phyloP scores from a whole-genome alignment of 768 basidiomycete genomes.

The Leccinellum rugosiceps region DNA sequence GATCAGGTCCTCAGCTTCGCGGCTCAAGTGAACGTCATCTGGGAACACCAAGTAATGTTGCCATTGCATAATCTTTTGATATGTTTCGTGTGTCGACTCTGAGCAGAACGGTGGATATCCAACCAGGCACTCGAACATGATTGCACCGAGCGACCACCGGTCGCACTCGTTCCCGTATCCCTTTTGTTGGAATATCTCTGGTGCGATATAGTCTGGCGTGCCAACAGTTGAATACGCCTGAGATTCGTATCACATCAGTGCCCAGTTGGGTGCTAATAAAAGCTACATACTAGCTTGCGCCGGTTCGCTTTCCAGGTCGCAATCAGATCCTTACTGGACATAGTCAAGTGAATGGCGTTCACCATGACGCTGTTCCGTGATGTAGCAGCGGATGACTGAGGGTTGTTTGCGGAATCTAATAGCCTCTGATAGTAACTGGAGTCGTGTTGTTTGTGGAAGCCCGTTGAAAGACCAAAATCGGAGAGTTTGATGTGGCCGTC shows the following conservation, averaged over 20 bases:
- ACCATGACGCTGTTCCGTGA: slow-evolving; percentile 95
- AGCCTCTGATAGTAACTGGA: slow-evolving; percentile 91
- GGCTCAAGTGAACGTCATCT: slow-evolving; percentile 89
- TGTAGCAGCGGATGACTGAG: slow-evolving; percentile 40
- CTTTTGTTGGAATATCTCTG: slow-evolving; percentile 93
- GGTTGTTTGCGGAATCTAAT: slow-evolving; percentile 59
- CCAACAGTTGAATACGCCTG: slow-evolving; percentile 98
- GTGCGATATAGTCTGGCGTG: slow-evolving; percentile 95
- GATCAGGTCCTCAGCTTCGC: slow-evolving; percentile 88
- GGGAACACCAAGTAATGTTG: slow-evolving; percentile 81
- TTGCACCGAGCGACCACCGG: slow-evolving; percentile 99
- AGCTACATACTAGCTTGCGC: slow-evolving; percentile 76
- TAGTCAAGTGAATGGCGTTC: slow-evolving; percentile 94
- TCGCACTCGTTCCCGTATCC: slow-evolving; percentile 99
- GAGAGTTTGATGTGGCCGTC: slow-evolving; percentile 97
- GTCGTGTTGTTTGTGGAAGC: slow-evolving; percentile 98
- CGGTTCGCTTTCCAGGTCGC: slow-evolving; percentile 99
- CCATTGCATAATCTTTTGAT: slow-evolving; percentile 98
- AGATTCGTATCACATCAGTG: not conserved
- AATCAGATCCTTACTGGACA: slow-evolving; percentile 90
- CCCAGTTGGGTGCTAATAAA: not conserved
- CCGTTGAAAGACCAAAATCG: slow-evolving; percentile 98
- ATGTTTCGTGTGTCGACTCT: slow-evolving; percentile 95
- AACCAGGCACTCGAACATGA: slow-evolving; percentile 97
- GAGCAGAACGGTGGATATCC: slow-evolving; percentile 97